Evolutionary conservation across 306 rosid genomes (phyloP).

Genomic region (Begonia loranthoides): DNA sequence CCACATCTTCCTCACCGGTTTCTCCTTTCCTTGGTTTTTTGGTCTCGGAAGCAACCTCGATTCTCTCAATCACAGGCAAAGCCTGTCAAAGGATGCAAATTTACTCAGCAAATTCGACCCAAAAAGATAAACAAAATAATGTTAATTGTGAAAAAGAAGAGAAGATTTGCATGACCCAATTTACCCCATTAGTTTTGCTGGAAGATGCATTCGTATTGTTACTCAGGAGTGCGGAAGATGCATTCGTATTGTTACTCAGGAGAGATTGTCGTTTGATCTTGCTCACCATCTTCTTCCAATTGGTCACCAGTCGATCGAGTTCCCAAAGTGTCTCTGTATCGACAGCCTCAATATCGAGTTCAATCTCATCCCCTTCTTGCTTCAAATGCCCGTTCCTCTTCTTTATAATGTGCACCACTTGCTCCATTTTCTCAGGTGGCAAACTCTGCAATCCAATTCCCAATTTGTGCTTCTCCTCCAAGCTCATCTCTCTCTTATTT

Average conservation of each 20-base stretch:
- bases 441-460: constrained; percentile 83
- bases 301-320: constrained; percentile 89
- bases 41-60: constrained; percentile 25
- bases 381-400: constrained; percentile 88
- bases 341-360: constrained; percentile 91
- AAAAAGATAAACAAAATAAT: background rate
- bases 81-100: constrained; percentile 1
- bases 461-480: constrained; percentile 81
- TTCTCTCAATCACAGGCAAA: constrained; percentile 27
- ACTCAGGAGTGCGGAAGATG: too few species aligned
- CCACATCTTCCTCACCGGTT: constrained; percentile 83
- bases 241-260: constrained; percentile 16
- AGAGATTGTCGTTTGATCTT: constrained; percentile 88
- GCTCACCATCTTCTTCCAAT: constrained; percentile 90
- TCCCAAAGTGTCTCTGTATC: constrained; percentile 97
- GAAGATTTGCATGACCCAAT: background rate
- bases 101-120: background rate
- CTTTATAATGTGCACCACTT: constrained; percentile 82
- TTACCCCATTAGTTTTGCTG: constrained; percentile 52
- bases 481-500: constrained; percentile 80
- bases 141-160: background rate
- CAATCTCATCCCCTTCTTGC: constrained; percentile 98
- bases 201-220: constrained; percentile 4
- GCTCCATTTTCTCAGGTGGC: constrained; percentile 94
- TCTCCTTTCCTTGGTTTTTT: constrained; percentile 73